Base-by-base conservation (phyloP, 768 basidiomycete species). In the Phanerodontia chrysosporium region DNA sequence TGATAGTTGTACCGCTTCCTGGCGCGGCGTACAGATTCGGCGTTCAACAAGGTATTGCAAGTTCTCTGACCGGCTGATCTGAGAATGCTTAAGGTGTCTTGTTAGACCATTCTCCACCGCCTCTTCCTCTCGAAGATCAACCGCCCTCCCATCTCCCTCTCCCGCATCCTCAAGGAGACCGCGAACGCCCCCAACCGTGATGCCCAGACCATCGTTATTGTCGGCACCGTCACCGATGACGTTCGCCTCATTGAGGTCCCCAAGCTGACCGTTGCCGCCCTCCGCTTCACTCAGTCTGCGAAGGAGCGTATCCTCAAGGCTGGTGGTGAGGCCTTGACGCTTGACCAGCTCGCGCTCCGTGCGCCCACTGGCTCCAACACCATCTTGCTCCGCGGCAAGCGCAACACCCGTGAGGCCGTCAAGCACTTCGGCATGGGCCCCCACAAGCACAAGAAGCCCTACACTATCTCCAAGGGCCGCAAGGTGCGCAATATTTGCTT, bases 381-480 rank as follows among this genome's bases (percentile, higher is more conserved):
- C 58, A 82, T 99, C 62, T 78, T 98, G 68, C 79, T 99, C 67
- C 83, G 96, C 63, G 97, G 96, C 66, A 88, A 90, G 78, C 88
- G 87, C 84, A 97, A 87, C 75, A 81, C 90, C 59, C 86, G 97
- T 64, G 97, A 98, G 77, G 91, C 95, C 52, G 86, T 90, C 80
- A 95, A 92, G 76, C 96, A 98, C 84, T 98, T 98, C 74, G 96
- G 96, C 77, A 92, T 92, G 91, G 92, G 89, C 65, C 95, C 95
- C 58, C 92, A 95, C 87, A 93, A 98, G 79, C 81, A 97, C 88
- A 98, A 96, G 84, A 97, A 95, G 80, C 97, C 97, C 49, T 90
- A 94, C 80, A 91, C 95, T 49, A 81, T 79, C 70, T 95, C 93
- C 73, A 97, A 96, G 81, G 96, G 97, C 63, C 91, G 95, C 85